Conservation (phyloP, 257 asterid genomes). For the Solanum pinnatisectum region DNA sequence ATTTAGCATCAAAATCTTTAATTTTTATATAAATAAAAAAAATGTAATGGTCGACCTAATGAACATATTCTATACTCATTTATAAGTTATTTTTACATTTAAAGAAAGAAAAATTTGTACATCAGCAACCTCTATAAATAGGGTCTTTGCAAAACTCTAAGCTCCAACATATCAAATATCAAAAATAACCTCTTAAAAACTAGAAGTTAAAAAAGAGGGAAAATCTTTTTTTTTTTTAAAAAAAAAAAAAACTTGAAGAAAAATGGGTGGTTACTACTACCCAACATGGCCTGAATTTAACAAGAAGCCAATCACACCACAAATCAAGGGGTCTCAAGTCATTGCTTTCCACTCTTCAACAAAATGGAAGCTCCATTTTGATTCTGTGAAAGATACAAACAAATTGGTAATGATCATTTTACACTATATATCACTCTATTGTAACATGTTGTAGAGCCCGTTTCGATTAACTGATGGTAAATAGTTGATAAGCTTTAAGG, state of each 20-base stretch:
- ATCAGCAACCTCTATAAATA: constrained; percentile 23
- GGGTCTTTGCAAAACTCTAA: not conserved
- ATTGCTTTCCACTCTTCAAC: constrained; percentile 37
- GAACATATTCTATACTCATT: constrained; percentile 28
- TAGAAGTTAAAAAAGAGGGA: not conserved
- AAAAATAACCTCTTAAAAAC: not conserved
- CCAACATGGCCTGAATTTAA: not conserved
- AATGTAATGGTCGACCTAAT: not conserved
- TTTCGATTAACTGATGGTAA: not conserved
- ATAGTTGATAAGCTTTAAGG: not conserved
- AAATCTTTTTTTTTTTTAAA: no score
- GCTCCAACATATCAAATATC: constrained; percentile 1
- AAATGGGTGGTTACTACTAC: not conserved
- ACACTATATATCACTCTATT: not conserved
- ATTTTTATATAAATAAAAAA: no score
- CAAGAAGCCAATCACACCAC: not conserved
- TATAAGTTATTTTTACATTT: not conserved
- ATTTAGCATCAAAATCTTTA: not conserved
- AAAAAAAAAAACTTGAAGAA: no score
- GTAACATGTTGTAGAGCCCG: not conserved
- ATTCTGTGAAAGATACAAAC: constrained; percentile 21
- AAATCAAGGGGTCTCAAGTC: constrained; percentile 18
- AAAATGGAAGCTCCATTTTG: constrained; percentile 41
- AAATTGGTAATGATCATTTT: constrained; percentile 16
- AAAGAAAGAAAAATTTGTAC: not conserved